Base-by-base conservation (phyloP, 192 early-diverging fungal genomes). In the Backusella morwellensis region DNA sequence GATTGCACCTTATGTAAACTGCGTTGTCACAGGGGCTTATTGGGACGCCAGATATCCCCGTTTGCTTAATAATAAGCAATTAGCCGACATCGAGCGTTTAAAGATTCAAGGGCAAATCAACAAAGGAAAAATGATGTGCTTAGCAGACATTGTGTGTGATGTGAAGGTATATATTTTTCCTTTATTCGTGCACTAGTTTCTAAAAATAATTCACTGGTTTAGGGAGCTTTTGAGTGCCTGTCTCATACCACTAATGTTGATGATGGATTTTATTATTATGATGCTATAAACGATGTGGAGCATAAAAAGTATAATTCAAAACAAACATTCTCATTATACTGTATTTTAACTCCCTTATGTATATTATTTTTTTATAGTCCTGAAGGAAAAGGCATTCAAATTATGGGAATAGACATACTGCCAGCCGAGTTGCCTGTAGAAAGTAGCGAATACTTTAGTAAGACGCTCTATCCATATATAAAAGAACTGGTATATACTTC, bases 321-420 rank as follows among this genome's bases (percentile, higher is more conserved):
- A 40, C 21, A 70, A 42, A 38, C 15, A 68, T 21, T 68, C 3
- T 47, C 19, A 35, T 19, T 77, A 21, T 73, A 23, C 32, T 70
- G 15, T 23, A 34, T 32, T 19, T 75, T 77, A 66, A 84, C 76
- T 29, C 2, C 40, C 17, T 4, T 41, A 42, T 19, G 34, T 19
- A n/a, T 5, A 36, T 40, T 11, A 12, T 19, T 26, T 44, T 40
- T 21, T 34, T 29, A 35, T 74, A 88, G 90, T 74, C 86, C 91
- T 29, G 93, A 95, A 75, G 91, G 87, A 23, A 81, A 85, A 4
- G 98, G 98, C 38, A 90, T 97, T n/a, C 96, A 97, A 80, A 95
- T 99, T 83, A 96, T 98, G 91, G 95, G 96, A 7, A 95, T 99
- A 40, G 98, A 99, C 78, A 99, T 97, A 78, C 83, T 99, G 44